Base-by-base conservation (phyloP, 1,284 basidiomycete genomes). In the Trametes pubescens region DNA sequence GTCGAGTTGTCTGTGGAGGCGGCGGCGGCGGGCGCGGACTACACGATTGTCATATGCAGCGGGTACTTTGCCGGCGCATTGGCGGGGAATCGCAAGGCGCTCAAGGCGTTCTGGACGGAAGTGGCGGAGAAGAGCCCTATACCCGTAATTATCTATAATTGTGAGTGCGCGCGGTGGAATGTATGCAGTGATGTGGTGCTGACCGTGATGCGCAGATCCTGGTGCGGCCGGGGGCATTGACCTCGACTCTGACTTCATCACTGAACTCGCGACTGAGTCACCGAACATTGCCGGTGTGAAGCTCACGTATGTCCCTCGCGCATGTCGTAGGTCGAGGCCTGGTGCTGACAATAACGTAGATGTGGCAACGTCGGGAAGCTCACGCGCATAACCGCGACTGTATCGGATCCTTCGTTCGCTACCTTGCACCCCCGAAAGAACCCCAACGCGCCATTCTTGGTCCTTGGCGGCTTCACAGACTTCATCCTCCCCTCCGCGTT, bases 91-190 rank as follows among this genome's bases (percentile, higher is more conserved):
- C 83, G 80, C 69, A 79, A 81, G 21, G 93, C 94, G 0, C 81
- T 96, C 71, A 92, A 91, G 78, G 84, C 85, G 6, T 96, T 90
- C 79, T 97, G 87, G 81, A 80, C 83, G 38, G 91, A 94, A 69
- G 87, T 96, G 29, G 81, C 92, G 18, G 82, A 87, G 70, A 89
- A 87, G 70, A 92, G 90, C 64, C 92, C 93, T 2, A 86, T 97
- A 64, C 95, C 95, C 5, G 86, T 96, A 62, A 89, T 97, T 74
- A 86, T 96, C 63, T 97, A 97, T 82, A 97, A 96, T 75, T 96
- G 92, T 92, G 70, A 77, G 88, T 78, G 29, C 57, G 49, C 18
- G n/a, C 6, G 32, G 11, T 52, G 16, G 13, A 18, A 6, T 32
- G 10, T 44, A 11, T 26, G 26, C 37, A 9, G 26, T 29, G 47